These are phyloP conservation scores for Solanum hybrid DNA, from an alignment of 305 asterid genomes.

Conservation along the genomic window DNA sequence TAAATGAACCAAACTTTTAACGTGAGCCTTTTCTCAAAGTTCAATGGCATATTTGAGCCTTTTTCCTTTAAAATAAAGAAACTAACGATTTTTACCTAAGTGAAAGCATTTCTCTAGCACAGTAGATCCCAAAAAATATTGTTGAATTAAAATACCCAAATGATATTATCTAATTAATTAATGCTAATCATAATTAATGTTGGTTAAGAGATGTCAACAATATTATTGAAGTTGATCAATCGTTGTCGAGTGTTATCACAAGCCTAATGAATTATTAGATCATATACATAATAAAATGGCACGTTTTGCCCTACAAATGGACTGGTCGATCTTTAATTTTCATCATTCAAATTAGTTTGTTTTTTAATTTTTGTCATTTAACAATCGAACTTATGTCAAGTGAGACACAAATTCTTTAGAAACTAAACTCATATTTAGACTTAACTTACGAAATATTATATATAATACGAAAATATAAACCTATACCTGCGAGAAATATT, in stretches of 20 bases:
- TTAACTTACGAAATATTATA: too few relatives aligned
- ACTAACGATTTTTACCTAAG: background rate
- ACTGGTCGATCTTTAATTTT: background rate
- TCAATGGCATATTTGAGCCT: background rate
- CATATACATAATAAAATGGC: background rate
- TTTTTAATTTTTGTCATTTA: background rate
- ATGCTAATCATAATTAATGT: background rate
- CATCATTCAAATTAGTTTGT: fast-evolving
- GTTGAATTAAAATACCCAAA: background rate
- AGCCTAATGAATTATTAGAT: background rate
- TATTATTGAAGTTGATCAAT: background rate
- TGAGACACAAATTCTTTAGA: fast-evolving
- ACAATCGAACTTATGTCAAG: background rate
- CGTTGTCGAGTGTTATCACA: background rate
- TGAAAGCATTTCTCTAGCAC: background rate
- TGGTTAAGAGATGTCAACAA: background rate
- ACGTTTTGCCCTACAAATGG: background rate
- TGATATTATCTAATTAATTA: background rate
- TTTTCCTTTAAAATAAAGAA: background rate
- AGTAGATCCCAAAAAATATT: background rate
- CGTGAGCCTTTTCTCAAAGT: background rate
- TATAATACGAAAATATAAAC: too few relatives aligned
- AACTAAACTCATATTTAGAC: background rate
- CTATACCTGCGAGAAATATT: background rate
- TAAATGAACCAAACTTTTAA: background rate